Percentiles rank a stretch among this genome's conserved stretches.
Evolutionary conservation across 1,139 yeast species (phyloP).

Genomic region (Keqinozyma sinolaborantium): DNA sequence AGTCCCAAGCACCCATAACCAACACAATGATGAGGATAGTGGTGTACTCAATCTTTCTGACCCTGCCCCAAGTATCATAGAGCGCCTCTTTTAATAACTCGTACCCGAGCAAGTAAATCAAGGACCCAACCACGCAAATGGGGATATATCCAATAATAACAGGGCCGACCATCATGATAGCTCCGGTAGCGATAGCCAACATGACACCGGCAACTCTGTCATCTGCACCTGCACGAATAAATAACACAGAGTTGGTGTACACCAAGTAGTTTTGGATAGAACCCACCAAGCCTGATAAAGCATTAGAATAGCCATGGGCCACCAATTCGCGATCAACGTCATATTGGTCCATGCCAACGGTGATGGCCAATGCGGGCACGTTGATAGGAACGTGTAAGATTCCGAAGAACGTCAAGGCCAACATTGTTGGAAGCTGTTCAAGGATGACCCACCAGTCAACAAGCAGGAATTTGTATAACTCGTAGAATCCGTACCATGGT

Average conservation of each 20-base stretch:
- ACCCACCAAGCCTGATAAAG: slow-evolving; percentile 77
- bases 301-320: slow-evolving; percentile 94
- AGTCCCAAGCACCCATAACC: slow-evolving; percentile 94
- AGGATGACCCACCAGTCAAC: slow-evolving; percentile 74
- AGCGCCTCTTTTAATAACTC: slow-evolving; percentile 85
- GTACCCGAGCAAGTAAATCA: slow-evolving; percentile 85
- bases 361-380: slow-evolving; percentile 94
- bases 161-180: slow-evolving; percentile 86
- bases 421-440: slow-evolving; percentile 83
- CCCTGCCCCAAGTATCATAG: slow-evolving; percentile 77
- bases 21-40: slow-evolving; percentile 83
- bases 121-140: slow-evolving; percentile 90
- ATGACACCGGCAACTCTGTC: slow-evolving; percentile 83
- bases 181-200: slow-evolving; percentile 76
- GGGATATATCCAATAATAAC: slow-evolving; percentile 92
- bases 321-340: slow-evolving; percentile 91
- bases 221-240: slow-evolving; percentile 93
- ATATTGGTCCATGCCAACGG: slow-evolving; percentile 78
- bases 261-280: slow-evolving; percentile 92
- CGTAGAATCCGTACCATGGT: slow-evolving; percentile 88
- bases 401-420: slow-evolving; percentile 93
- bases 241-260: slow-evolving; percentile 87
- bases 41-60: slow-evolving; percentile 71
- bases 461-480: slow-evolving; percentile 60
- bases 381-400: slow-evolving; percentile 94